These are phyloP conservation scores for Elongisporangium undulatum DNA, from an alignment of 352 stramenopile species.

Conservation along the genomic window DNA sequence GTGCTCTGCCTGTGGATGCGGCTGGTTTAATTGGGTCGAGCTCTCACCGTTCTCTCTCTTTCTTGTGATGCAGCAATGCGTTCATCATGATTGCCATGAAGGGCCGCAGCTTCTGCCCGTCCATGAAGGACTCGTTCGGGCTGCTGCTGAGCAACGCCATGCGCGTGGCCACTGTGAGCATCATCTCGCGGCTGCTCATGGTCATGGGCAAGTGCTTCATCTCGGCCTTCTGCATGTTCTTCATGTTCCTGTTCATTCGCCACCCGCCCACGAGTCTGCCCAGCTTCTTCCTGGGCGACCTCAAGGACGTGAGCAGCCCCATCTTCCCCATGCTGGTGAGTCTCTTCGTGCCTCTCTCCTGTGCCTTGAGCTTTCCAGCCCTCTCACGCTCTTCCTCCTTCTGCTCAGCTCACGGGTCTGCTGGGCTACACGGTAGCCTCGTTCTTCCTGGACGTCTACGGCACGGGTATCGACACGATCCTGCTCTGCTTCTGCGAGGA, in stretches of 20 bases:
- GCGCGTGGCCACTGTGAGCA: constrained; percentile 83
- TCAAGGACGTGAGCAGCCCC: constrained; percentile 55
- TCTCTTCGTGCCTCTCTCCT: not conserved
- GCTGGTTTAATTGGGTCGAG: no score
- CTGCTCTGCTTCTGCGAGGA: constrained; percentile 86
- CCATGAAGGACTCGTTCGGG: constrained; percentile 93
- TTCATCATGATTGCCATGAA: constrained; percentile 91
- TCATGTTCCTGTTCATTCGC: constrained; percentile 81
- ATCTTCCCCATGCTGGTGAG: constrained; percentile 77
- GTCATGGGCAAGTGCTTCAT: constrained; percentile 88
- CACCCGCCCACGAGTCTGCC: constrained; percentile 45
- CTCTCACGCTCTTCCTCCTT: not conserved
- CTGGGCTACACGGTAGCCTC: constrained; percentile 67
- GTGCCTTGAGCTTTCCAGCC: not conserved
- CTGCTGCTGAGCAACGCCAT: constrained; percentile 94
- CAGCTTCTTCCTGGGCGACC: constrained; percentile 73
- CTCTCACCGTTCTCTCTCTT: not conserved
- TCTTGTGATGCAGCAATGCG: constrained; percentile 37
- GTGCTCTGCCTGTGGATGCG: not conserved
- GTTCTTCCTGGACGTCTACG: constrained; percentile 83
- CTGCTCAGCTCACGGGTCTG: constrained; percentile 43
- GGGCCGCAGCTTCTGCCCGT: constrained; percentile 78
- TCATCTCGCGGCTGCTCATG: constrained; percentile 83
- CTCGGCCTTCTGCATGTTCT: constrained; percentile 67
- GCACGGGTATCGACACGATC: constrained; percentile 81